These are phyloP conservation scores for Ophiostoma populinum DNA, from an alignment of 2,329 filamentous ascomycete genomes.

Conservation along the genomic window DNA sequence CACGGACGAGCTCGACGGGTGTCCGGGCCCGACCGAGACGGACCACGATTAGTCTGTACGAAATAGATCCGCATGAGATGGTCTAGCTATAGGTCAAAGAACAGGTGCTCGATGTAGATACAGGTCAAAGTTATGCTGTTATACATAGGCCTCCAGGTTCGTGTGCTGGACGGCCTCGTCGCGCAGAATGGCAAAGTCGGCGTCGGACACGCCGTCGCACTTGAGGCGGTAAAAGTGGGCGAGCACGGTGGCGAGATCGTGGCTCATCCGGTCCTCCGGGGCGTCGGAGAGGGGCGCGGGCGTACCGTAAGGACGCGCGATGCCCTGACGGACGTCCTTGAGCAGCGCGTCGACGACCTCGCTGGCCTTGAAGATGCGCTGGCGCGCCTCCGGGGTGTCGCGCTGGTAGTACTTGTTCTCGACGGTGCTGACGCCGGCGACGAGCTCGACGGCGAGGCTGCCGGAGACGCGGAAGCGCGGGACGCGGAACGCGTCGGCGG, in stretches of 20 bases:
- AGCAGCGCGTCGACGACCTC: slow-evolving; percentile 14
- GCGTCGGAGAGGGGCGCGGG: too few species aligned
- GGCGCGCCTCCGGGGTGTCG: slow-evolving; percentile 13
- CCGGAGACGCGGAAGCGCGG: slow-evolving; percentile 15
- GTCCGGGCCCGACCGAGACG: slow-evolving; percentile 74
- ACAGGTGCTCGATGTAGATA: too few species aligned
- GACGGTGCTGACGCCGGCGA: slow-evolving; percentile 11
- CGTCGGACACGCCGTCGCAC: slow-evolving; percentile 7
- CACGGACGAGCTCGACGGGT: slow-evolving; percentile 62
- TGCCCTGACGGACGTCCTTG: slow-evolving; percentile 3
- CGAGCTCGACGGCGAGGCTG: slow-evolving; percentile 18
- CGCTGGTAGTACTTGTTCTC: slow-evolving; percentile 3
- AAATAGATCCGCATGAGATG: neutral
- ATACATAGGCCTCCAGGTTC: slow-evolving; percentile 14
- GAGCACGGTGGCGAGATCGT: slow-evolving; percentile 14
- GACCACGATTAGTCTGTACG: slow-evolving; percentile 40
- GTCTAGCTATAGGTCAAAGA: too few species aligned
- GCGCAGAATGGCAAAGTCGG: slow-evolving; percentile 11
- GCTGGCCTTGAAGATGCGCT: slow-evolving; percentile 15
- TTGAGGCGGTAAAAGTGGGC: slow-evolving; percentile 12
- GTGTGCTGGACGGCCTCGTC: slow-evolving; percentile 15
- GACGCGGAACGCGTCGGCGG: neutral
- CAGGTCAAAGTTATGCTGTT: too few species aligned
- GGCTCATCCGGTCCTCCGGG: too few species aligned
- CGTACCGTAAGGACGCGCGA: neutral